Evolutionary conservation across 2,329 filamentous ascomycete genomes (phyloP), one percentile per base, ranked within the genome.

Genomic region (Phyllosticta citribraziliensis): DNA sequence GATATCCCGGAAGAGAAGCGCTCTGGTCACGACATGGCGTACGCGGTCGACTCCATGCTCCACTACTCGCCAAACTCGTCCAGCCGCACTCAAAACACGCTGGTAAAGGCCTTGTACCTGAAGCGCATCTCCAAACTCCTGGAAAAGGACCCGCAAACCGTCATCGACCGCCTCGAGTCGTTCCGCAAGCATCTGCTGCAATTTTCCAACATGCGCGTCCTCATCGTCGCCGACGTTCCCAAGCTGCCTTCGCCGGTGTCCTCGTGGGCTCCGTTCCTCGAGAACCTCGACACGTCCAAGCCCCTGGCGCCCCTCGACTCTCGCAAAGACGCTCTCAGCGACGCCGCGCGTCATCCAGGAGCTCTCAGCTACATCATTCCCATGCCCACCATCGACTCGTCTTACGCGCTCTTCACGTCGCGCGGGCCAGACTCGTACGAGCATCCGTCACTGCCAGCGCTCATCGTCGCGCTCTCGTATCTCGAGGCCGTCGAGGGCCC

Each of bases 1-100:
- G 93, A 97, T 67, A 88, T 99, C 19, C 94, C 94, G 0, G 91
- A 97, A 70, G 81, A 86, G 58, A 99, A 97, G 79, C 89, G 94
- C 52, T 89, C 88, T 67, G 94, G 94, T 1, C 84, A 86, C 61
- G 62, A 84, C 65, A 87, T 88, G 84, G 75, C 81, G 27, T 78
- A 76, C 55, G 79, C 82, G 1, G 82, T 86, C 5, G 79, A 94
- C 67, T 83, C 86, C 64, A 91, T 93, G 75, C 83, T 95, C 22
- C 90, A 96, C 72, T 85, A 89, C 68, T 82, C 88, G n/a, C 82
- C 83, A 30, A 84, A 89, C 24, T 92, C 91, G 0, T 84, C 91
- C 60, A 79, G 86, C 27, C 88, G 90, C 55, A 89, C 92, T 2
- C 87, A 87, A 67, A 87, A 87, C 60, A 91, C 89, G 0, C 82